Percentiles rank a stretch among this genome's conserved stretches.
Evolutionary conservation across 1,284 basidiomycete genomes (phyloP).

Genomic region (Cerrena zonata): DNA sequence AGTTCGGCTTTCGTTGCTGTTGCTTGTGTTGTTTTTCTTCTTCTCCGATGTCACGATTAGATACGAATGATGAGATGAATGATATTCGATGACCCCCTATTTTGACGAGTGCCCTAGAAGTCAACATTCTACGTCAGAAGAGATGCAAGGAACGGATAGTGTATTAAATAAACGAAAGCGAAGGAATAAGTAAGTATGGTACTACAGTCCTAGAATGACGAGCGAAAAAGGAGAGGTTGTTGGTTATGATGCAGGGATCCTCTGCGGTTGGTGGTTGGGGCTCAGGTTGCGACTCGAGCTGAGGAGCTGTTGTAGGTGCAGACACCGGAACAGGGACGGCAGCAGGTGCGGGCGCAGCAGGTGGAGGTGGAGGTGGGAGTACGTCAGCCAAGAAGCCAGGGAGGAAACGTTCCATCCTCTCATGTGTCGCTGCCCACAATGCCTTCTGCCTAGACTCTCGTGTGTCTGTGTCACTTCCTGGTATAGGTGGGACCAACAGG

Average conservation of each 20-base stretch:
- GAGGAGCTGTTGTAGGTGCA: neutral
- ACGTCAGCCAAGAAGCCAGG: conserved; percentile 81
- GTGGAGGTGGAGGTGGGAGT: conserved; percentile 38
- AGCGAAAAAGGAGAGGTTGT: no score
- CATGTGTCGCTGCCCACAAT: conserved; percentile 79
- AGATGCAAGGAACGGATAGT: neutral
- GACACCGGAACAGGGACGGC: neutral
- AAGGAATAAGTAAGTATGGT: neutral
- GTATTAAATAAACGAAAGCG: neutral
- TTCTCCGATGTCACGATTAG: neutral
- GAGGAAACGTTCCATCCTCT: conserved; percentile 81
- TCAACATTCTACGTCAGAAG: no score
- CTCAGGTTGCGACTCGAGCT: neutral
- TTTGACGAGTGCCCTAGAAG: no score
- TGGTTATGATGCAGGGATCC: no score
- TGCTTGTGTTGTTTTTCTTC: neutral
- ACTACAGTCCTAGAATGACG: neutral
- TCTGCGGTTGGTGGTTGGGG: no score
- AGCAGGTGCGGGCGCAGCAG: neutral
- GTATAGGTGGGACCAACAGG: conserved; percentile 70
- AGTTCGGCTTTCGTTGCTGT: neutral
- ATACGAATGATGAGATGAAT: neutral
- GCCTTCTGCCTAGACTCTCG: conserved; percentile 66
- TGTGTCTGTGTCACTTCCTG: conserved; percentile 41
- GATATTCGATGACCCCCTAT: neutral